phyloP scores from a whole-genome alignment of 2,329 filamentous ascomycete genomes.

The Aspergillus sp. region DNA sequence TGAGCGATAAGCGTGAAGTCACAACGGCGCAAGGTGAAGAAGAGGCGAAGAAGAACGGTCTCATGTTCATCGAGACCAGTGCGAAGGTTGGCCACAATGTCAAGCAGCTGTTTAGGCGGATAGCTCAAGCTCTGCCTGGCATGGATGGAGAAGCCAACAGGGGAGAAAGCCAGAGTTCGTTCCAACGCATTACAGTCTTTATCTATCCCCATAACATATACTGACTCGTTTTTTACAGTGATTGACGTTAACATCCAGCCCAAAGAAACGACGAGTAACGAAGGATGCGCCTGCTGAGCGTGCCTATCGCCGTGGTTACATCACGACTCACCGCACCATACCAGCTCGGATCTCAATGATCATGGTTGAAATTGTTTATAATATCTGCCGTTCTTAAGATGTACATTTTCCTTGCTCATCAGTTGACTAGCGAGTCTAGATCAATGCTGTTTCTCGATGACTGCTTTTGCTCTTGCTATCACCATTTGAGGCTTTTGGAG shows the following conservation, averaged over 20 bases:
- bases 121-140: conserved; percentile 93
- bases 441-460: conserved; percentile 14
- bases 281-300: conserved; percentile 66
- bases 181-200: not conserved
- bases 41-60: conserved; percentile 94
- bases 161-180: conserved; percentile 77
- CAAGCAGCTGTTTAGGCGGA: conserved; percentile 94
- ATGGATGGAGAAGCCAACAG: conserved; percentile 91
- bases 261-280: conserved; percentile 65
- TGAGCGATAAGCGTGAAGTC: conserved; percentile 97
- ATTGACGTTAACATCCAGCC: conserved; percentile 89
- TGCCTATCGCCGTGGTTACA: conserved; percentile 12
- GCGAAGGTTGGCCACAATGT: conserved; percentile 98
- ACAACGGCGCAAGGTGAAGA: conserved; percentile 96
- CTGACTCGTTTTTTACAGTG: conserved; percentile 57
- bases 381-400: conserved; percentile 36
- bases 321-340: conserved; percentile 9
- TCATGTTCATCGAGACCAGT: conserved; percentile 99
- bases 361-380: conserved; percentile 36
- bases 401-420: conserved; percentile 37
- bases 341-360: conserved; percentile 26
- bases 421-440: conserved; percentile 35
- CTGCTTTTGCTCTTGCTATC: not conserved
- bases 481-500: conserved; percentile 5
- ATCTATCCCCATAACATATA: not conserved